These are phyloP conservation scores for Ensete ventricosum DNA, from an alignment of 176 grass and related monocot species.

Conservation along the genomic window DNA sequence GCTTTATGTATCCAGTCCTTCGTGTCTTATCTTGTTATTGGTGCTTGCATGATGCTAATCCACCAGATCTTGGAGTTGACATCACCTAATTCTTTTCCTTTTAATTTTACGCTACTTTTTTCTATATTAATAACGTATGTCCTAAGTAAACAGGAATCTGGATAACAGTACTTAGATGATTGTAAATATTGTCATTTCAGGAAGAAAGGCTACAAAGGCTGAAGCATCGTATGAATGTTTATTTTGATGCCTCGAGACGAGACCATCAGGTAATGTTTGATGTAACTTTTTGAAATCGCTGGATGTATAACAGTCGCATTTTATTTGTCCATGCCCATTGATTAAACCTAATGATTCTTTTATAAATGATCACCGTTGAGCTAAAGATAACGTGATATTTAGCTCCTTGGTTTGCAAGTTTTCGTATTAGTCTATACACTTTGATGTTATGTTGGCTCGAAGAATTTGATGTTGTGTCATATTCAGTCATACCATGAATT, in stretches of 20 bases:
- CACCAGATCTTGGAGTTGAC: neutral
- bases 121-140: no score
- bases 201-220: slow-evolving; percentile 84
- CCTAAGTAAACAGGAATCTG: neutral
- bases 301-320: neutral
- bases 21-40: neutral
- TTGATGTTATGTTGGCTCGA: no score
- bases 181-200: slow-evolving; percentile 36
- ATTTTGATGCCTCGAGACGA: slow-evolving; percentile 77
- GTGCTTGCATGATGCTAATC: neutral
- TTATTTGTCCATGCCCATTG: neutral
- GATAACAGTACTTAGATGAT: neutral
- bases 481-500: no score
- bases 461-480: no score
- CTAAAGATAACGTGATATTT: neutral
- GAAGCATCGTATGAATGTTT: slow-evolving; percentile 78
- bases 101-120: neutral
- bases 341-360: neutral
- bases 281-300: neutral
- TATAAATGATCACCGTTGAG: neutral
- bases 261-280: slow-evolving; percentile 66
- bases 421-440: neutral
- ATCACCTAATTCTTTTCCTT: neutral
- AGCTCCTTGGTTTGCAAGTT: neutral
- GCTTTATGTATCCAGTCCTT: neutral